Conservation (phyloP, 805 yeast genomes). For the Nakazawaea laoshanensis region DNA sequence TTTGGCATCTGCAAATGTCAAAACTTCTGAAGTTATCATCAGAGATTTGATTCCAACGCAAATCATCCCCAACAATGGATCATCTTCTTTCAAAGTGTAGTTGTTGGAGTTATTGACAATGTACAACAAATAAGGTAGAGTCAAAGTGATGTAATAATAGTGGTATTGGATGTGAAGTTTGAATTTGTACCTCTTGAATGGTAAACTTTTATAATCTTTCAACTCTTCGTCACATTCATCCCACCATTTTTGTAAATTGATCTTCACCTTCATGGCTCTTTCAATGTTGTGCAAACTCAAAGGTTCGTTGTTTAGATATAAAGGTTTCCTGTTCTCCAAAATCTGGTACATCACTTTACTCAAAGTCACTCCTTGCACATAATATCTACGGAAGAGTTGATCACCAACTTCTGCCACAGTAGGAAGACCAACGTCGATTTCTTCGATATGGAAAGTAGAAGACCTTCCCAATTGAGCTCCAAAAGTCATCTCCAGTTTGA, state of each 20-base stretch:
- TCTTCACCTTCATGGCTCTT: conserved; percentile 27
- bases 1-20: conserved; percentile 23
- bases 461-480: conserved; percentile 39
- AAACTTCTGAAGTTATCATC: conserved; percentile 27
- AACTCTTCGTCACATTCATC: conserved; percentile 23
- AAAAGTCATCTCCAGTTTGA: conserved; percentile 29
- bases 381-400: conserved; percentile 22
- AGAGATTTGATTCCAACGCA: conserved; percentile 33
- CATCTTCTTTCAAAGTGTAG: conserved; percentile 27
- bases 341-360: conserved; percentile 30
- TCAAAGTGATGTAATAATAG: conserved; percentile 30
- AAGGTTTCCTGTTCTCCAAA: conserved; percentile 27
- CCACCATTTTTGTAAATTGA: conserved; percentile 25
- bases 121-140: conserved; percentile 34
- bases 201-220: conserved; percentile 23
- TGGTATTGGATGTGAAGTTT: conserved; percentile 32
- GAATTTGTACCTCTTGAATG: conserved; percentile 28
- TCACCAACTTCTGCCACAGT: conserved; percentile 19
- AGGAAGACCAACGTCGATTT: conserved; percentile 34
- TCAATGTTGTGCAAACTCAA: conserved; percentile 30
- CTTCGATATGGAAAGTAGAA: conserved; percentile 33
- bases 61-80: conserved; percentile 30
- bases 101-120: conserved; percentile 26
- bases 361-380: conserved; percentile 24
- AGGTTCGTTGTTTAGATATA: conserved; percentile 26